Evolutionary conservation across 371 early-diverging fungal species (phyloP).

Genomic region (Mortierella sp.): DNA sequence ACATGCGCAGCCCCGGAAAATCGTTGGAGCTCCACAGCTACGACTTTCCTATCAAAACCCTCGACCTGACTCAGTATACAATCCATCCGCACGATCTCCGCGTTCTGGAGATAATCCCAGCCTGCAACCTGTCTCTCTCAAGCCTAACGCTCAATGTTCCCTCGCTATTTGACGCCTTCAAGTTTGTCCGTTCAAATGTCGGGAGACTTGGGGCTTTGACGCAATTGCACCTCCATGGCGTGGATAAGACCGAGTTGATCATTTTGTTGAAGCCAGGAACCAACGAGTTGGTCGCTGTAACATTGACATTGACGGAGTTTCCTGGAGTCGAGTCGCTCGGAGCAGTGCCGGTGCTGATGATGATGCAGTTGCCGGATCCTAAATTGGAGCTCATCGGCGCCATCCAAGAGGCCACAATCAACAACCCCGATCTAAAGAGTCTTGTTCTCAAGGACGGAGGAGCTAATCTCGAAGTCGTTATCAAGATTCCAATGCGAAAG

Average conservation of each 20-base stretch:
- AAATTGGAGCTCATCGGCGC: background rate
- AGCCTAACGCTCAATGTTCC: no score
- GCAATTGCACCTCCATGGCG: no score
- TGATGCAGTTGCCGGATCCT: background rate
- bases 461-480: accelerated
- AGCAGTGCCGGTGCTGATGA: background rate
- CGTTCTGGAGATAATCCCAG: no score
- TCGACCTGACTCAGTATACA: background rate
- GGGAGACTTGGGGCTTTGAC: no score
- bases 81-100: no score
- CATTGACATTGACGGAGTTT: background rate
- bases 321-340: background rate
- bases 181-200: no score
- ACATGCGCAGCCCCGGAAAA: background rate
- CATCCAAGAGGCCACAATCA: background rate
- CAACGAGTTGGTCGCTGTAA: background rate
- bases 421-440: background rate
- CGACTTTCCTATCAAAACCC: background rate
- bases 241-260: no score
- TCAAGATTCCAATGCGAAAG: background rate
- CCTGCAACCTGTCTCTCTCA: no score
- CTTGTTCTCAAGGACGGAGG: background rate
- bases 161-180: no score
- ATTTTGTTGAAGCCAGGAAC: background rate
- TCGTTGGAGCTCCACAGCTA: background rate